Percentiles rank a stretch among this genome's conserved stretches.
Evolutionary conservation across 2,329 filamentous ascomycete species (phyloP).

Genomic region (Sporothrix pallida): DNA sequence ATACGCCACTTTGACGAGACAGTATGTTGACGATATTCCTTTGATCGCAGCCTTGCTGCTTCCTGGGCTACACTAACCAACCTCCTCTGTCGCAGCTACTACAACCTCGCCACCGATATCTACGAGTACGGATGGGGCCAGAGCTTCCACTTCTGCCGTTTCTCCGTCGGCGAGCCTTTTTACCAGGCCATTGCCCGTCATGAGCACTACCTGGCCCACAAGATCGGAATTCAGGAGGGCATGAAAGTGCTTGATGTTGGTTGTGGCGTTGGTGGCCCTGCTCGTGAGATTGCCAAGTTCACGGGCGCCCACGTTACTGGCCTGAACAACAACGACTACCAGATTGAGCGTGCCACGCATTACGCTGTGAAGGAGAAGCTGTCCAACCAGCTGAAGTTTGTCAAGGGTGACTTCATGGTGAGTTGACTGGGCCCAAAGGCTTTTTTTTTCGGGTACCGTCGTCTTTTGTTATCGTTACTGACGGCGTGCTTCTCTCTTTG

Average conservation of each 20-base stretch:
- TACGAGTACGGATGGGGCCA: constrained; percentile 98
- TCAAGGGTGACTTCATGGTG: constrained; percentile 97
- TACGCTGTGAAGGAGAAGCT: constrained; percentile 85
- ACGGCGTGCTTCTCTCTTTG: not conserved
- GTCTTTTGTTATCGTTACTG: not conserved
- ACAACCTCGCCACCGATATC: constrained; percentile 93
- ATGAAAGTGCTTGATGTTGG: constrained; percentile 95
- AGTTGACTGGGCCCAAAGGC: not conserved
- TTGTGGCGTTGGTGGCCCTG: constrained; percentile 94
- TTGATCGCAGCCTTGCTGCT: not conserved
- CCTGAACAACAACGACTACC: constrained; percentile 99
- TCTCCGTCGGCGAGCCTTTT: constrained; percentile 84
- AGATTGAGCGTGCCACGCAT: constrained; percentile 88
- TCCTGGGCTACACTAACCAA: not conserved
- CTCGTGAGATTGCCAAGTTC: constrained; percentile 95
- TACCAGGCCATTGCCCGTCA: constrained; percentile 91
- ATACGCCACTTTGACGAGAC: constrained; percentile 91
- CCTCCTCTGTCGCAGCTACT: constrained; percentile 56
- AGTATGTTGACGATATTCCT: constrained; percentile 57
- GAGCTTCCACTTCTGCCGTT: constrained; percentile 97
- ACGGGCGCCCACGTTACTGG: constrained; percentile 86
- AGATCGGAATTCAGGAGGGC: constrained; percentile 81
- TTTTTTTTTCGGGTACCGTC: not conserved
- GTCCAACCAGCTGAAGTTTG: constrained; percentile 78
- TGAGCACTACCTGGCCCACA: constrained; percentile 94